phyloP scores from a whole-genome alignment of 306 rosid genomes.

The Ammopiptanthus mongolicus region DNA sequence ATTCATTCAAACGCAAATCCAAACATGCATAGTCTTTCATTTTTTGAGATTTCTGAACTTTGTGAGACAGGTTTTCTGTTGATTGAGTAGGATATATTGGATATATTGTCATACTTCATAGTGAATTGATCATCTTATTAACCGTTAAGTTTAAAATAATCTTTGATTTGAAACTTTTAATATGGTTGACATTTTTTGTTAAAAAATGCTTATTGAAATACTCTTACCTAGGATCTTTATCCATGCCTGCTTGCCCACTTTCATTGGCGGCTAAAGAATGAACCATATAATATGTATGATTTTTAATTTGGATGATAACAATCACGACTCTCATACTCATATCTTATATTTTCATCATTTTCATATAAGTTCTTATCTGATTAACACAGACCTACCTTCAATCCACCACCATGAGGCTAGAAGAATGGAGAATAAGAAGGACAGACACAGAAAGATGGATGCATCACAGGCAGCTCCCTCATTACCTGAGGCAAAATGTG shows the following conservation, averaged over 20 bases:
- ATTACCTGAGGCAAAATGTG: conserved; percentile 35
- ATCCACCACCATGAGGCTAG: conserved; percentile 42
- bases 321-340: neutral
- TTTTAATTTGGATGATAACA: neutral
- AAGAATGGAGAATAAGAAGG: conserved; percentile 54
- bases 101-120: neutral
- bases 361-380: neutral
- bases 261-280: neutral
- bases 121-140: neutral
- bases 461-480: conserved; percentile 55
- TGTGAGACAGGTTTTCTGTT: neutral
- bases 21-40: neutral
- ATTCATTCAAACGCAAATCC: no score
- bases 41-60: neutral
- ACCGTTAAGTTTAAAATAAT: neutral
- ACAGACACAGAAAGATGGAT: conserved; percentile 53
- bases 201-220: neutral
- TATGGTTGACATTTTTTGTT: neutral
- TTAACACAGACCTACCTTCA: conserved; percentile 44
- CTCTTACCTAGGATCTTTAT: neutral
- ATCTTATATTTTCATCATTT: neutral
- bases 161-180: neutral
- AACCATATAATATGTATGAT: neutral
- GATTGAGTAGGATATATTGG: neutral
- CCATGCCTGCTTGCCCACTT: neutral